These are phyloP conservation scores for Closterium sp. DNA, from an alignment of 139 green algal species.

Conservation along the genomic window DNA sequence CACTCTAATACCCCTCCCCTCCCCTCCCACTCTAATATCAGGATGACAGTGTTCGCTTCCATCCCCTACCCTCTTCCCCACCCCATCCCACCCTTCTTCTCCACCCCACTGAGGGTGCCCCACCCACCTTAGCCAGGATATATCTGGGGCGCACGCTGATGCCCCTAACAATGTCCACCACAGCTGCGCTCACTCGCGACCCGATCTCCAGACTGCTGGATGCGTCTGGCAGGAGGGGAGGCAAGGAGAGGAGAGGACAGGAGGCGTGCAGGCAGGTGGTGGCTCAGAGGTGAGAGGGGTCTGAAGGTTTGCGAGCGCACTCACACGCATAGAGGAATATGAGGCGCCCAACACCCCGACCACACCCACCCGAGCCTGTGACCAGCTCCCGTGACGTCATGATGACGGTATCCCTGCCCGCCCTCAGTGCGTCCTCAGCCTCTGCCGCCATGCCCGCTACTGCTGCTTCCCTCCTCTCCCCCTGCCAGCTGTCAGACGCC, in stretches of 20 bases:
- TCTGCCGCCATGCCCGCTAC: neutral
- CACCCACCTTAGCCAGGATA: constrained; percentile 21
- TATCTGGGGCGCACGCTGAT: constrained; percentile 23
- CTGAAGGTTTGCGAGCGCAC: no score
- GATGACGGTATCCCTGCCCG: constrained; percentile 15
- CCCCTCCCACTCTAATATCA: no score
- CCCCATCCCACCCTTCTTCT: no score
- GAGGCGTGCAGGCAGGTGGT: no score
- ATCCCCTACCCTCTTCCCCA: no score
- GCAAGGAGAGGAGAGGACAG: neutral
- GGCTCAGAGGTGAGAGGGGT: no score
- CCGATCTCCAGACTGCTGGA: constrained; percentile 37
- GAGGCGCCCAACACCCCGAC: no score
- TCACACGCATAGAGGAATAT: no score
- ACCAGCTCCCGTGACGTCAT: constrained; percentile 35
- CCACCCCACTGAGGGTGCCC: no score
- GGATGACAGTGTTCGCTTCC: no score
- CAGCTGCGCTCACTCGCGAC: neutral
- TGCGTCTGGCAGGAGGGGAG: neutral
- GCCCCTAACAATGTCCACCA: neutral
- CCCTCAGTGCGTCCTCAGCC: neutral
- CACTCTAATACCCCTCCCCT: no score
- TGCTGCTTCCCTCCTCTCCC: constrained; percentile 9
- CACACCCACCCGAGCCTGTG: constrained; percentile 9
- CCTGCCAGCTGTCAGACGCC: neutral